Conservation (phyloP, 2,329 filamentous ascomycete species). For the Colletotrichum gigasporum region DNA sequence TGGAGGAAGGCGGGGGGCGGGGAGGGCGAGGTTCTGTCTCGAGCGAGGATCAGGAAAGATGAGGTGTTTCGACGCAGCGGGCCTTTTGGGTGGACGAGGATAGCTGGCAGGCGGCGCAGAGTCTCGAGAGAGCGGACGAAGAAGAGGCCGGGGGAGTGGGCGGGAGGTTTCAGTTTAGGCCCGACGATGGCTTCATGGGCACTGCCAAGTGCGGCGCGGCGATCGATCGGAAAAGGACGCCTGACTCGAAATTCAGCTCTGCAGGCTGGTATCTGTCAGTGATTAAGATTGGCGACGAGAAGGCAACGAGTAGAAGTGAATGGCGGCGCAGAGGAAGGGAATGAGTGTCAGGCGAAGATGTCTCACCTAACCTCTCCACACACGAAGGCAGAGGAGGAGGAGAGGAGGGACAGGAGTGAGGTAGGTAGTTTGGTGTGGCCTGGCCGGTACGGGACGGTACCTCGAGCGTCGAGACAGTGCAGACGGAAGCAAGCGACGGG, state of each 20-base stretch:
- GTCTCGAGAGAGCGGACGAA: not conserved
- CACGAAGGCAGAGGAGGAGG: slow-evolving; percentile 9
- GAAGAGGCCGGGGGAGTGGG: slow-evolving; percentile 5
- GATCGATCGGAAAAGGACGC: slow-evolving; percentile 8
- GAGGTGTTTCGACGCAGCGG: slow-evolving; percentile 6
- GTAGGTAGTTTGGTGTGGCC: slow-evolving; percentile 3
- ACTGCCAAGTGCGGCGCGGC: slow-evolving; percentile 15
- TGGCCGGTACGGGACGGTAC: slow-evolving; percentile 14
- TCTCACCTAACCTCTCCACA: slow-evolving; percentile 31
- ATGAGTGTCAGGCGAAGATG: slow-evolving; percentile 26
- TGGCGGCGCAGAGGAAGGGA: slow-evolving; percentile 7
- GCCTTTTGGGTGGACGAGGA: slow-evolving; percentile 1
- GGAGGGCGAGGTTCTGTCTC: slow-evolving; percentile 32
- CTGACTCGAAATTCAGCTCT: slow-evolving; percentile 5
- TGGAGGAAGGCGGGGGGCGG: slow-evolving; percentile 38
- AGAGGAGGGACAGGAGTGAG: slow-evolving; percentile 22
- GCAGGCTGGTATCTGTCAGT: not conserved
- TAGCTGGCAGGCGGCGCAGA: slow-evolving; percentile 8
- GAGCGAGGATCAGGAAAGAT: slow-evolving; percentile 31
- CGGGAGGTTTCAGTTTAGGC: slow-evolving; percentile 30
- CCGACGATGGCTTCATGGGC: slow-evolving; percentile 30
- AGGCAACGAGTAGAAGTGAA: slow-evolving; percentile 6
- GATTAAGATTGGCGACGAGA: slow-evolving; percentile 16
- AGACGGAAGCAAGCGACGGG: slow-evolving; percentile 28
- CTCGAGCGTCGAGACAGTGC: slow-evolving; percentile 4